Evolutionary conservation across 2,329 filamentous ascomycete genomes (phyloP), one percentile per base, ranked within the genome.

Genomic region (Sordariomycetes sp.): DNA sequence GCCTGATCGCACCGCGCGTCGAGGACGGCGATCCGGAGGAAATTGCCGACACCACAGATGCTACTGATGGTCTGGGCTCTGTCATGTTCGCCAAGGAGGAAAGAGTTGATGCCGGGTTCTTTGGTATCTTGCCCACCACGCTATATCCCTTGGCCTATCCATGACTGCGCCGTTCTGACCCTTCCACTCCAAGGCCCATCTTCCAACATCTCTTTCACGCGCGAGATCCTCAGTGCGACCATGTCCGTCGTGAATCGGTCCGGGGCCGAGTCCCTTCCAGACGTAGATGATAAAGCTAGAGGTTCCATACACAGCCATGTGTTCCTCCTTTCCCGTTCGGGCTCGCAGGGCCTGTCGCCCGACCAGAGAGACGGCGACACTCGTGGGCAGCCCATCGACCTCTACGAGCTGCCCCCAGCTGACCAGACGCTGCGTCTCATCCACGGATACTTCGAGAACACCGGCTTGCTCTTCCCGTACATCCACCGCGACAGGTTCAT

Each of bases 401-500:
- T 32, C 42, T 56, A 35, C 20, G 54, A 56, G 3, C 24, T 64
- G 1, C 66, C 67, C 1, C 45, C 62, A 0, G 61, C 62, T 0
- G 52, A 57, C 0, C 62, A 64, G 2, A 62, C 64, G 10, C 57
- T 60, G 5, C 54, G 35, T 1, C 62, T 68, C 1, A 59, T 66
- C 0, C 51, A 60, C 6, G 60, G 60, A 3, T 68, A 64, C 57
- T 68, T 68, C 50, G 48, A 58, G 12, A 64, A 66, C 3, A 65
- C 64, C 0, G 67, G 67, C 1, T 55, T 66, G 0, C 45, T 68
- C 0, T 68, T 68, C n/a, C 66, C 67, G 0, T 68, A 64, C 3
- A 59, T 68, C 0, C 63, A 68, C n/a, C 62, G 66, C 24, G 58
- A 60, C 8, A 62, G 56, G 2, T 68, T 68, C 55, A 57, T 64